Evolutionary conservation across 768 basidiomycete species (phyloP), one percentile per base, ranked within the genome.

Genomic region (Hemileccinum rubropunctum): DNA sequence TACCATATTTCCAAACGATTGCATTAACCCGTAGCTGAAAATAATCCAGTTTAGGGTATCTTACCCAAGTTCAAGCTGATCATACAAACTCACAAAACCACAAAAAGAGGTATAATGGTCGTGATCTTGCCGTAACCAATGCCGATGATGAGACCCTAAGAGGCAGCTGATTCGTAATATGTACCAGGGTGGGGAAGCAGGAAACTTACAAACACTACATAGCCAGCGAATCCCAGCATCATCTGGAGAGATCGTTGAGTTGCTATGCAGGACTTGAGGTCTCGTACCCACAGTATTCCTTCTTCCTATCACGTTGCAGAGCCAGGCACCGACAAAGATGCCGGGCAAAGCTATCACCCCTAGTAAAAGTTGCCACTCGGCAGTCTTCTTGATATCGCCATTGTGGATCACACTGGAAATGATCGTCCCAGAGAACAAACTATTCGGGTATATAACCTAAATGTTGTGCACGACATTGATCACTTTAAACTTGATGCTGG

Each of bases 371-470:
- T 84, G 84, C 73, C 76, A 86, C 62, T 86, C 84, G 5, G 84
- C 83, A 3, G 79, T 86, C 50, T 66, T 52, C 61, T 80, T 81
- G 63, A 83, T 74, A 57, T 75, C 71, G 3, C 73, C 72, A 30
- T 76, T 59, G 38, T 78, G 75, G 42, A 86, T 82, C 27, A 88
- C 79, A 42, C 77, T 81, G 3, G 83, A 75, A 26, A 89, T 85
- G 50, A 86, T 86, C 4, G 78, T 76, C 5, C 79, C 79, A 20
- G 79, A 79, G 67, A 85, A 87, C 7, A 85, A 78, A n/a, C 82
- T 83, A 56, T 87, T 86, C 1, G 84, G 86, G 64, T 84, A 88
- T 3, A 81, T 82, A 28, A 88, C 75, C 80, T 82, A 28, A 49
- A 3, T 15, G 28, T 42, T 7, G 51, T 21, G 30, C 36, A 43